Evolutionary conservation across 257 asterid genomes (phyloP).

Genomic region (Eustoma russellianum): DNA sequence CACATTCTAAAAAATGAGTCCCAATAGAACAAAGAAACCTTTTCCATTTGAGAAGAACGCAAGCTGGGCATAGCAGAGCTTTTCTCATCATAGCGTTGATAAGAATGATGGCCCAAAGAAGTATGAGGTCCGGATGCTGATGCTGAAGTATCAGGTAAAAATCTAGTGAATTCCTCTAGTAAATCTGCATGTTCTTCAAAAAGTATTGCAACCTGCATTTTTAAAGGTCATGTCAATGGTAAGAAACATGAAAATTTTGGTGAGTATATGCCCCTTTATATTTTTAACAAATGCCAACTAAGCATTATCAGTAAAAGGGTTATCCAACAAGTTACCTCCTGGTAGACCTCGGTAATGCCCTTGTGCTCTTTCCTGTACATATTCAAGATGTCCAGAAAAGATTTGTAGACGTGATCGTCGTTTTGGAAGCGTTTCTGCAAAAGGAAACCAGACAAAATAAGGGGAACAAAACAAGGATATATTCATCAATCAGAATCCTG

Average conservation of each 20-base stretch:
- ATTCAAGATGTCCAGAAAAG: constrained; percentile 92
- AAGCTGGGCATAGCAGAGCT: constrained; percentile 58
- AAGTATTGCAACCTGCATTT: constrained; percentile 72
- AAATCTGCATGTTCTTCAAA: constrained; percentile 84
- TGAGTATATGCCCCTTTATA: no score
- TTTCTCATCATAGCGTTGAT: constrained; percentile 67
- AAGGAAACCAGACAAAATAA: constrained; percentile 17
- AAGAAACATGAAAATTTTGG: not conserved
- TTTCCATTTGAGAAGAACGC: constrained; percentile 57
- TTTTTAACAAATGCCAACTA: not conserved
- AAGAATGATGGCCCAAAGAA: constrained; percentile 49
- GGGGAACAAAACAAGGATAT: not conserved
- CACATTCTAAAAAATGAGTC: not conserved
- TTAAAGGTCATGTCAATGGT: not conserved
- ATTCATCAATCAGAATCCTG: not conserved
- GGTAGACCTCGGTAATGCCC: constrained; percentile 86
- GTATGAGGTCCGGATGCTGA: constrained; percentile 53
- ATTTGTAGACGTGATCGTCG: constrained; percentile 90
- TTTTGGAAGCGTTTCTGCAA: constrained; percentile 83
- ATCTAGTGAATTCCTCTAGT: constrained; percentile 91
- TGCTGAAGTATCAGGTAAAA: constrained; percentile 77
- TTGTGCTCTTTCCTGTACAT: constrained; percentile 97
- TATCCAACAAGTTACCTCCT: constrained; percentile 47
- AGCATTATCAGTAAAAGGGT: not conserved
- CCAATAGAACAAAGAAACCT: constrained; percentile 37